Conservation (phyloP, 495 filamentous ascomycete genomes). For the Copromyces sp. region DNA sequence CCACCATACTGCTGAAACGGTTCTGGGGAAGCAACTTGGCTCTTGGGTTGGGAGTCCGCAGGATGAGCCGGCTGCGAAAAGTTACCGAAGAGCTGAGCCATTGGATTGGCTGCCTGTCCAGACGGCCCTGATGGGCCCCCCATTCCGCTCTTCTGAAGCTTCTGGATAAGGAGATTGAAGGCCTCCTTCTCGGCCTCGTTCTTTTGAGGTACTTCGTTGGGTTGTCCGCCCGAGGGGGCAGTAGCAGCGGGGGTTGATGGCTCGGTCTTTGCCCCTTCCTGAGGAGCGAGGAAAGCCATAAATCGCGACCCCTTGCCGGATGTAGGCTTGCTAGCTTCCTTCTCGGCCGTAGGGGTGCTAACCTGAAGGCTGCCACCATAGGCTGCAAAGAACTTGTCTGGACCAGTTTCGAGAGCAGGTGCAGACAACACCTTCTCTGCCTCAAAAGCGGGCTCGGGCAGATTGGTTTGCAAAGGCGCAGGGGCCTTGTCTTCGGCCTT, state of each 20-base stretch:
- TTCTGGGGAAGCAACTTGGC: slow-evolving; percentile 28
- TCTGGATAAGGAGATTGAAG: slow-evolving; percentile 78
- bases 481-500: slow-evolving; percentile 41
- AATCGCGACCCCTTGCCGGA: slow-evolving; percentile 65
- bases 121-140: slow-evolving; percentile 5
- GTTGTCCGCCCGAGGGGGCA: slow-evolving; percentile 4
- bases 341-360: slow-evolving; percentile 30
- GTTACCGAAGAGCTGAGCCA: slow-evolving; percentile 7
- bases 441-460: slow-evolving; percentile 22
- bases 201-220: slow-evolving; percentile 21
- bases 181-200: slow-evolving; percentile 73
- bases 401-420: slow-evolving; percentile 51
- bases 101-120: slow-evolving; percentile 10
- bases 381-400: slow-evolving; percentile 74
- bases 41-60: slow-evolving; percentile 19
- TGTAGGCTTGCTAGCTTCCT: slow-evolving; percentile 34
- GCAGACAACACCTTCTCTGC: slow-evolving; percentile 43
- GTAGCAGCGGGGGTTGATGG: slow-evolving; percentile 29
- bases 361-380: slow-evolving; percentile 36
- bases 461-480: slow-evolving; percentile 17
- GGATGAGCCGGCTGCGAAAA: slow-evolving; percentile 25
- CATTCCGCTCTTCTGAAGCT: slow-evolving; percentile 47
- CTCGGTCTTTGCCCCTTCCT: slow-evolving; percentile 47
- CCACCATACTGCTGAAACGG: slow-evolving; percentile 34
- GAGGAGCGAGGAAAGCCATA: slow-evolving; percentile 66